Conservation (phyloP, 2,329 filamentous ascomycete genomes). For the Beauveria pseudobassiana region DNA sequence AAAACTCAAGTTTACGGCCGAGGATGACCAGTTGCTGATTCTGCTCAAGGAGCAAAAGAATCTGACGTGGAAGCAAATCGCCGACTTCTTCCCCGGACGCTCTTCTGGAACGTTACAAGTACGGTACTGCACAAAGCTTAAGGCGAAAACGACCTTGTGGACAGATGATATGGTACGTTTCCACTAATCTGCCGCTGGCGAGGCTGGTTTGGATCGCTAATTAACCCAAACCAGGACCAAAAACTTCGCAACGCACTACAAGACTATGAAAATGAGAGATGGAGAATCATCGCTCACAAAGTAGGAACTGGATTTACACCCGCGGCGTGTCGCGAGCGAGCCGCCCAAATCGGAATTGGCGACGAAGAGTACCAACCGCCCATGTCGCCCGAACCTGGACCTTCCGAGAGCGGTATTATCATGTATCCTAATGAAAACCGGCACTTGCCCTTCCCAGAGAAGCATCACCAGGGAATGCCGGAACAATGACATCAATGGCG, state of each 20-base stretch:
- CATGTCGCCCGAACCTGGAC: slow-evolving; percentile 36
- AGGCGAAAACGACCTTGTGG: slow-evolving; percentile 90
- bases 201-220: slow-evolving; percentile 1
- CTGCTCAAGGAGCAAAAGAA: slow-evolving; percentile 93
- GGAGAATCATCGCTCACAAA: slow-evolving; percentile 86
- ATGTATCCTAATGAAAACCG: slow-evolving; percentile 9
- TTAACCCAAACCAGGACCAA: slow-evolving; percentile 51
- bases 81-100: slow-evolving; percentile 87
- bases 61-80: slow-evolving; percentile 95
- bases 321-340: slow-evolving; percentile 76
- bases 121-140: slow-evolving; percentile 89
- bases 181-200: slow-evolving; percentile 14
- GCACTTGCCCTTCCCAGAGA: slow-evolving; percentile 8
- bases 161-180: slow-evolving; percentile 79
- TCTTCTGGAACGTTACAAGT: slow-evolving; percentile 89
- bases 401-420: slow-evolving; percentile 7
- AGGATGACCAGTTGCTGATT: slow-evolving; percentile 81
- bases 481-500: not conserved
- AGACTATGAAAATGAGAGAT: slow-evolving; percentile 86
- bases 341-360: slow-evolving; percentile 48
- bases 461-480: slow-evolving; percentile 4
- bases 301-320: slow-evolving; percentile 86
- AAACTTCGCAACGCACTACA: slow-evolving; percentile 70
- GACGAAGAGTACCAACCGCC: slow-evolving; percentile 43
- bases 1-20: slow-evolving; percentile 88